Conservation (phyloP, 352 stramenopile genomes). For the Phytopythium ostracodes region DNA sequence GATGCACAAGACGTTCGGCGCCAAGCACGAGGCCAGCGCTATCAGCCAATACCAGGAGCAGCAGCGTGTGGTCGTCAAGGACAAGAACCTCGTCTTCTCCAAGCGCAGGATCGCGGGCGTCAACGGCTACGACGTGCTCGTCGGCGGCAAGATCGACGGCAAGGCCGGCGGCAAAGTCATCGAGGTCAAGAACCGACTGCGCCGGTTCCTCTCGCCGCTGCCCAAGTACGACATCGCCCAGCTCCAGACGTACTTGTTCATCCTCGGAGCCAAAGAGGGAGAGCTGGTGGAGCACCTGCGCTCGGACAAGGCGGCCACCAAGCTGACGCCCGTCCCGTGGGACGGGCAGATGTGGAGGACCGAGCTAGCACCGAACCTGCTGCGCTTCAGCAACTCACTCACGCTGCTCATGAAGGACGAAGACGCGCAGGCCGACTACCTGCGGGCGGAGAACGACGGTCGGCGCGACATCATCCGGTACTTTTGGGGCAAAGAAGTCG, state of each 20-base stretch:
- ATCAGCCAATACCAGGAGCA: conserved; percentile 69
- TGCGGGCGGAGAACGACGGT: conserved; percentile 32
- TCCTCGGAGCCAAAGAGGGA: conserved; percentile 55
- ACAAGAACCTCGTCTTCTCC: conserved; percentile 72
- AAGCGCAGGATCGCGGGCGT: conserved; percentile 63
- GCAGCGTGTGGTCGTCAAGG: conserved; percentile 48
- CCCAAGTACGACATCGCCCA: conserved; percentile 80
- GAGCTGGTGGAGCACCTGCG: conserved; percentile 82
- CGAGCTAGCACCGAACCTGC: conserved; percentile 58
- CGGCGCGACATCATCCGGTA: conserved; percentile 74
- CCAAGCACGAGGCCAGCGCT: conserved; percentile 53
- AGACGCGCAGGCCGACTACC: conserved; percentile 43
- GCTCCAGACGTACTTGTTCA: conserved; percentile 84
- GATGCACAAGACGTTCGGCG: conserved; percentile 79
- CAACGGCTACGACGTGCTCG: conserved; percentile 45
- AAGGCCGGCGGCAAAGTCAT: conserved; percentile 71
- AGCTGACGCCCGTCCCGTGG: conserved; percentile 65
- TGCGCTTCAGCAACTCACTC: conserved; percentile 66
- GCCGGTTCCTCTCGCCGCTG: conserved; percentile 61
- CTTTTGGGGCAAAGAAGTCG: conserved; percentile 48
- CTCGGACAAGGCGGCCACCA: conserved; percentile 46
- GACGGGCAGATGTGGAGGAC: conserved; percentile 63
- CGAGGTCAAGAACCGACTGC: conserved; percentile 84
- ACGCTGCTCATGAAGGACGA: conserved; percentile 71
- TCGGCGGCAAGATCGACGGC: conserved; percentile 85